These are phyloP conservation scores for Salix brachista DNA, from an alignment of 345 rosid species.

Conservation along the genomic window DNA sequence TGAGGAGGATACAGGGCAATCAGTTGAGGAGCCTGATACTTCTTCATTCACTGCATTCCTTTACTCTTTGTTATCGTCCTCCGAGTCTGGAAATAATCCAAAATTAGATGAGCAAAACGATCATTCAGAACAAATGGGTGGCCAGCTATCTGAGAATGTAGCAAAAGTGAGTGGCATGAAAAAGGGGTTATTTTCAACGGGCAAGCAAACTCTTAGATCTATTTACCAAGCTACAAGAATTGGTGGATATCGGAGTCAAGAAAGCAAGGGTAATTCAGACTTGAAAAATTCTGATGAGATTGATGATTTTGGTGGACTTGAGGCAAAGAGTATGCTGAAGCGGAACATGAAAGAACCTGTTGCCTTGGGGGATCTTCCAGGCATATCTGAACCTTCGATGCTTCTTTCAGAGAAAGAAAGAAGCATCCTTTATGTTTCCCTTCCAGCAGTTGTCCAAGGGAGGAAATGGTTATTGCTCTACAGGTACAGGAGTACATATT, in stretches of 20 bases:
- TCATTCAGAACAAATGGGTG: conserved; percentile 37
- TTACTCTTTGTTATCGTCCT: conserved; percentile 66
- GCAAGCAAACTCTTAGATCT: conserved; percentile 63
- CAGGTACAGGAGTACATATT: conserved; percentile 42
- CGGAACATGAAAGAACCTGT: conserved; percentile 35
- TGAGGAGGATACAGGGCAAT: conserved; percentile 42
- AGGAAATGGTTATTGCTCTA: conserved; percentile 92
- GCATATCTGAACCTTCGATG: conserved; percentile 71
- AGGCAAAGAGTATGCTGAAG: conserved; percentile 46
- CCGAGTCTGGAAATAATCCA: conserved; percentile 42
- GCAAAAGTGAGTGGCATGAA: conserved; percentile 54
- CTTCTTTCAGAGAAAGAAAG: conserved; percentile 71
- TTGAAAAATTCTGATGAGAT: conserved; percentile 32
- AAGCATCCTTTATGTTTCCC: conserved; percentile 55
- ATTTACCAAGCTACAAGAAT: conserved; percentile 54
- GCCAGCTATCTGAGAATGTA: conserved; percentile 28
- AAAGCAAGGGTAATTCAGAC: conserved; percentile 40
- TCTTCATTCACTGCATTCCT: conserved; percentile 93
- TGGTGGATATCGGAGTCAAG: conserved; percentile 45
- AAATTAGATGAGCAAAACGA: conserved; percentile 37
- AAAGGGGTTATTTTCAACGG: conserved; percentile 65
- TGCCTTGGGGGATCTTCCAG: conserved; percentile 41
- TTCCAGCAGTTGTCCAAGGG: conserved; percentile 86
- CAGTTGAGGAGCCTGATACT: conserved; percentile 77
- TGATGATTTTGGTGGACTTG: conserved; percentile 48